phyloP scores from a whole-genome alignment of 208 protist species.

The Naegleria lovaniensis region DNA sequence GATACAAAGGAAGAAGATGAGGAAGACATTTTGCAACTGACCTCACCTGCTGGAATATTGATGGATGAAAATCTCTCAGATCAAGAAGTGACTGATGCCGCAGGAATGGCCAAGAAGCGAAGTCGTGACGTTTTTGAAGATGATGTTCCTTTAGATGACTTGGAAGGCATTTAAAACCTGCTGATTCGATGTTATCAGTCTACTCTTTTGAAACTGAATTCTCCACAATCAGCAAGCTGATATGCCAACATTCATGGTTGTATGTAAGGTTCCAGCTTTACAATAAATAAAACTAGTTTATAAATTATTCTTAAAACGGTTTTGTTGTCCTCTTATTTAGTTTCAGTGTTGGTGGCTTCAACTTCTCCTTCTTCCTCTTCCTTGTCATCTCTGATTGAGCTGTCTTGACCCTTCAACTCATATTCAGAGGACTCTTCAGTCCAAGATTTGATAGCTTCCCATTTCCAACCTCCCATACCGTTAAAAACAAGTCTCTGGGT shows the following conservation, averaged over 20 bases:
- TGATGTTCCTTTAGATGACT: neutral
- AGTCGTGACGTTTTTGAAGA: neutral
- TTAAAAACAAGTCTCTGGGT: constrained; percentile 62
- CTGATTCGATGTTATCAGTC: too few species aligned
- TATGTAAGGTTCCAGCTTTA: too few species aligned
- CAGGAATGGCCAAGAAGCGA: neutral
- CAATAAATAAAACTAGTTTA: neutral
- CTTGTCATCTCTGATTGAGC: neutral
- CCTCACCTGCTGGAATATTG: neutral
- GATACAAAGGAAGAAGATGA: neutral
- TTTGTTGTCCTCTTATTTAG: too few species aligned
- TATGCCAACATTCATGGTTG: too few species aligned
- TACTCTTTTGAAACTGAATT: too few species aligned
- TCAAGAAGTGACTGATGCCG: neutral
- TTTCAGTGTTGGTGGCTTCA: neutral
- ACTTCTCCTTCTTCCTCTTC: neutral
- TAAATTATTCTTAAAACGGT: too few species aligned
- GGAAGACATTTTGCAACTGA: neutral
- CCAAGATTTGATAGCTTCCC: neutral
- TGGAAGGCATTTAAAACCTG: neutral
- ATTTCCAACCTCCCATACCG: constrained; percentile 47
- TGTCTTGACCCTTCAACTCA: neutral
- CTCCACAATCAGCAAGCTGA: too few species aligned
- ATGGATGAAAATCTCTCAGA: neutral
- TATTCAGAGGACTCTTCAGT: neutral